These are phyloP conservation scores for Amanita molliuscula DNA, from an alignment of 768 basidiomycete genomes.

Conservation along the genomic window DNA sequence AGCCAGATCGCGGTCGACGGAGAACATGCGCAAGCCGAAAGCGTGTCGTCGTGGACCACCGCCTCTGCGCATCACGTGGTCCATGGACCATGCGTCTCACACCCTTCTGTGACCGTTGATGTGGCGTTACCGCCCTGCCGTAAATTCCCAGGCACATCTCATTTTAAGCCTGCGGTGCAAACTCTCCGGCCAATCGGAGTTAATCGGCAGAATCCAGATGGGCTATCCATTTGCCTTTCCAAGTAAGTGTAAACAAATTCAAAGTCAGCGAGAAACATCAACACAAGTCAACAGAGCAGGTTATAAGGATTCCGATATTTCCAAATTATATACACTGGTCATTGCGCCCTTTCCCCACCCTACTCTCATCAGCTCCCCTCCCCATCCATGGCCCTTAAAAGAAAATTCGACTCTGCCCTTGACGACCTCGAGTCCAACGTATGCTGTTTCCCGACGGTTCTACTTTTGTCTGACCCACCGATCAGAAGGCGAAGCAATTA, in stretches of 20 bases:
- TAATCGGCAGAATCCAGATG: slow-evolving; percentile 11
- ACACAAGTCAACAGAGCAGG: slow-evolving; percentile 7
- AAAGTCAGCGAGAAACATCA: slow-evolving; percentile 6
- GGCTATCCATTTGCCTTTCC: slow-evolving; percentile 8
- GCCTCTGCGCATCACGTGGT: not conserved
- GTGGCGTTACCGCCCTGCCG: not conserved
- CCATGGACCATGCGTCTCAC: not conserved
- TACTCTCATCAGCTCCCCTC: slow-evolving; percentile 4
- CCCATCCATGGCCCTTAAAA: slow-evolving; percentile 55
- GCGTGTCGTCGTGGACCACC: not conserved
- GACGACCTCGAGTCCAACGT: slow-evolving; percentile 45
- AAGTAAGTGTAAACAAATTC: slow-evolving; percentile 3
- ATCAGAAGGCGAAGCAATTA: slow-evolving; percentile 53
- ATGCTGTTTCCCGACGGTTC: slow-evolving; percentile 13
- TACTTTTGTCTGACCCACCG: slow-evolving; percentile 12
- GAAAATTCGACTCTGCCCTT: slow-evolving; percentile 57
- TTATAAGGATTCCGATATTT: slow-evolving; percentile 7
- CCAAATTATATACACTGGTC: slow-evolving; percentile 12
- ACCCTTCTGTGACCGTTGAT: not conserved
- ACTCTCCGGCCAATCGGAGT: slow-evolving; percentile 17
- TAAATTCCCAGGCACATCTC: not conserved
- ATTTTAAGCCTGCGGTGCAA: slow-evolving; percentile 16
- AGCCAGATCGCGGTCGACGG: slow-evolving; percentile 27
- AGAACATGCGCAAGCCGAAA: slow-evolving; percentile 11
- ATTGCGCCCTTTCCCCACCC: slow-evolving; percentile 9